Evolutionary conservation across 371 early-diverging fungal genomes (phyloP), one percentile per base, ranked within the genome.

Genomic region (Haplosporangium sp.): DNA sequence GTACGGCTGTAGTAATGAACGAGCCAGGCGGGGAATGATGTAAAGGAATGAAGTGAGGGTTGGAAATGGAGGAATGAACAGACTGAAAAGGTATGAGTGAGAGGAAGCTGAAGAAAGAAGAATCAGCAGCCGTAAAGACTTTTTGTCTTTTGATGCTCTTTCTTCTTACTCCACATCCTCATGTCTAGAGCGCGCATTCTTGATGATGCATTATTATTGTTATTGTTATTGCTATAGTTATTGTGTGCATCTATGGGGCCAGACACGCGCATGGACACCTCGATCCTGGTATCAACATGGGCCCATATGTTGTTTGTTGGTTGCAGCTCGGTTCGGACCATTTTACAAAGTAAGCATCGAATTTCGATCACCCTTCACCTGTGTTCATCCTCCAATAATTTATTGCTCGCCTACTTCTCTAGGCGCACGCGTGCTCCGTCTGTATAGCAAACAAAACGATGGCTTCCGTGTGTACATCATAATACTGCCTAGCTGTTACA

Each of bases 1-100:
- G 41, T 10, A 50, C 53, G n/a, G 14, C 50, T 57, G 65, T 58
- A 55, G 50, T 38, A 45, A 56, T 62, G 62, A 52, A 42, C 50
- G 38, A 60, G 47, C 50, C 45, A 60, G 59, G 59, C 42, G 13
- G 43, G 50, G 62, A 51, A 61, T 29, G 46, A 51, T 21, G 53
- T 8, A 36, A 41, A 21, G 62, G 16, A 54, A 45, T 7, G 47
- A 55, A 23, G 14, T 21, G 9, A 50, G 52, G 52, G 18, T 14
- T 13, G 62, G 45, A 41, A 12, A 21, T 1, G 55, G 46, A 43
- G 45, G 48, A 16, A 48, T 48, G 48, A 48, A 16, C n/a, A n/a
- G 48, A 48, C 1, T 7, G n/a, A 5, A 20, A 8, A 43, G 46
- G 63, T 29, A 53, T 13, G 54, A 45, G 54, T 11, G 43, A 43